A percentile compares a stretch with the other conserved stretches of the same genome.
Conservation (phyloP, 495 filamentous ascomycete species). For the Aeminium ludgeri region DNA sequence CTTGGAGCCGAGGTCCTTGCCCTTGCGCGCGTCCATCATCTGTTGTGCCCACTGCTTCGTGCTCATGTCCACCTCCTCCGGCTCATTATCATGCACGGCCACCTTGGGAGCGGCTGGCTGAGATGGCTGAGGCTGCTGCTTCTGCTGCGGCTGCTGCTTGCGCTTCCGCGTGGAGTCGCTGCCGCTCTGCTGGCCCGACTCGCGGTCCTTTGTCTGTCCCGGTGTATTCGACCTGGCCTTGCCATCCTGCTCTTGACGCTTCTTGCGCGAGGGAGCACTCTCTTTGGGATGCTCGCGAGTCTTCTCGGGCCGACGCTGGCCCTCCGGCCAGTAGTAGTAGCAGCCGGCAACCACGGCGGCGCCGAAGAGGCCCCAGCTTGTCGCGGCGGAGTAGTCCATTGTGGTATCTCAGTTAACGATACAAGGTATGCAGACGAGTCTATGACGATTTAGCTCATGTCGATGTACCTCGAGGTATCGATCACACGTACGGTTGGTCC, state of each 20-base stretch:
- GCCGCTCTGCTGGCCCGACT: not conserved
- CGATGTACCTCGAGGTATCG: too few species aligned
- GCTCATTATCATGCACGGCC: not conserved
- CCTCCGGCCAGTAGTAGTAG: conserved; percentile 1
- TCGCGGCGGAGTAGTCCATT: not conserved
- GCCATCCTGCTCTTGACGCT: conserved; percentile 1
- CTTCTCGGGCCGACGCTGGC: not conserved
- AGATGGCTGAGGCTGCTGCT: not conserved
- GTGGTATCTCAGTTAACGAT: too few species aligned
- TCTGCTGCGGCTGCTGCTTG: conserved; percentile 4
- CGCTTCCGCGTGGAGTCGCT: conserved; percentile 5
- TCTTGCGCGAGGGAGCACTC: not conserved
- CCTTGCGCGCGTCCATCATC: conserved; percentile 11
- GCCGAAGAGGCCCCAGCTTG: conserved; percentile 2
- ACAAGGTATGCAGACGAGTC: too few species aligned
- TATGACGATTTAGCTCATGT: too few species aligned
- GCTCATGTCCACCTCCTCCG: conserved; percentile 11
- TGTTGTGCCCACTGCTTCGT: conserved; percentile 10
- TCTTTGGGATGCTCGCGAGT: not conserved
- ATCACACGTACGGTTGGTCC: too few species aligned
- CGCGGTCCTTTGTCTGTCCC: not conserved
- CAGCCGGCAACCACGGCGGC: not conserved
- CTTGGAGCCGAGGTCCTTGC: conserved; percentile 3
- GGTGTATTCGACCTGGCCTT: not conserved
- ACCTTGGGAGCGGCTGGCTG: not conserved